A percentile compares a stretch with the other conserved stretches of the same genome.
Conservation (phyloP, 176 grass and related monocot species). For the Phragmites australis region DNA sequence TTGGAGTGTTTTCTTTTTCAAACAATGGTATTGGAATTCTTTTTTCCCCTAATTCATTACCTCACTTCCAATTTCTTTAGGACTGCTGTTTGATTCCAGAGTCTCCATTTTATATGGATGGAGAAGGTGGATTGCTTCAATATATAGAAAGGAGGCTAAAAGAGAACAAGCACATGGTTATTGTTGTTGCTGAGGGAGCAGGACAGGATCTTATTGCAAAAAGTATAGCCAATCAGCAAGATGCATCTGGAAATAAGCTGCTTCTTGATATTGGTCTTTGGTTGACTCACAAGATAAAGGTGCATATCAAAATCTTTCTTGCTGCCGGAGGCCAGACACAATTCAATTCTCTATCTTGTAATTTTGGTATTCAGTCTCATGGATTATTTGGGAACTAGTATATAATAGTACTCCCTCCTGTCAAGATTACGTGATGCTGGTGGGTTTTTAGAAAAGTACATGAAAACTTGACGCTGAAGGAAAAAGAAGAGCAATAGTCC, state of each 20-base stretch:
- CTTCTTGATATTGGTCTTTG: conserved; percentile 92
- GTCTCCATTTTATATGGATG: conserved; percentile 94
- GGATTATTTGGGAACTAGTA: not conserved
- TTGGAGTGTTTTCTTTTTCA: not conserved
- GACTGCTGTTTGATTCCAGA: conserved; percentile 98
- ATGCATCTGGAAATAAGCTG: conserved; percentile 94
- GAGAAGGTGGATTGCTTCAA: conserved; percentile 84
- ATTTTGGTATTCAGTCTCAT: not conserved
- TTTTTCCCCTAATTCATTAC: not conserved
- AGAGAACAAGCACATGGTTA: conserved; percentile 95
- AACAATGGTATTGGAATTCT: not conserved
- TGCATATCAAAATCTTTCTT: conserved; percentile 4
- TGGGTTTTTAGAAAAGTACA: not conserved
- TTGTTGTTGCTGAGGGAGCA: conserved; percentile 93
- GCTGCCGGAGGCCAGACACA: not conserved
- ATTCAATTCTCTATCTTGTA: not conserved
- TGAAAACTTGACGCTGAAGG: not conserved
- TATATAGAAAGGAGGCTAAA: conserved; percentile 83
- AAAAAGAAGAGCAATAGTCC: not conserved
- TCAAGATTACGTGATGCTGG: not conserved
- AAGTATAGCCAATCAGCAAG: conserved; percentile 53
- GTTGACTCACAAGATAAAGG: conserved; percentile 94
- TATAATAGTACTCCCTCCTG: not conserved
- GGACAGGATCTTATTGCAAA: conserved; percentile 92
- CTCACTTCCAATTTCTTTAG: conserved; percentile 36